Base-by-base conservation (phyloP, 2,329 filamentous ascomycete genomes). In the Botrytis galanthina region DNA sequence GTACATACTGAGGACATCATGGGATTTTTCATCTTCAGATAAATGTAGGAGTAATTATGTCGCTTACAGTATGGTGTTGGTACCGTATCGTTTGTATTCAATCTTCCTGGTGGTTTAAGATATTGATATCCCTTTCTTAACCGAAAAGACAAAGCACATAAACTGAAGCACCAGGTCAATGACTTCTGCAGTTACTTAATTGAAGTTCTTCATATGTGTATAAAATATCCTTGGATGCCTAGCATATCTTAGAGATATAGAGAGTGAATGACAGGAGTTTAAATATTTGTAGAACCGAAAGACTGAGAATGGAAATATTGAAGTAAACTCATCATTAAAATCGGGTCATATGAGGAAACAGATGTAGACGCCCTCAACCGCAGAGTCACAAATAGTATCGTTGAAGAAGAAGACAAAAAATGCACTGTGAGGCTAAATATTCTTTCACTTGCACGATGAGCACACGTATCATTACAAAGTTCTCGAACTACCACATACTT, bases 41-140 rank as follows among this genome's bases (percentile, higher is more conserved):
- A 0, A 6, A 57, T 7, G 16, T 29, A 18, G 14, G 18, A 29
- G 51, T 57, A 57, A 57, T 32, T 57, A n/a, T 29, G 3, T 1
- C 3, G n/a, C 14, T 29, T 6, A 16, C 6, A 29, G 8, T 29
- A 0, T 1, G 26, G 7, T 54, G 1, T 16, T n/a, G 12, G 26
- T 54, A n/a, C 5, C 22, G 12, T 26, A 54, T 4, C 0, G 6
- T 16, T 54, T 16, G 12, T 5, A 7, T 6, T 16, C 26, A 51
- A 16, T n/a, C 12, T 54, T 3, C 26, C 26, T 16, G 26, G 48
- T 3, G 26, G 2, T 51, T 14, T 6, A 7, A n/a, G 26, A 51
- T n/a, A 51, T n/a, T 2, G 46, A 51, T 51, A 2, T 54, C 14
- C 48, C 26, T 54, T n/a, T n/a, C 48, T 54, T 57, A 29, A 18